These are phyloP conservation scores for Seiridium cupressi DNA, from an alignment of 2,329 filamentous ascomycete species.

Conservation along the genomic window DNA sequence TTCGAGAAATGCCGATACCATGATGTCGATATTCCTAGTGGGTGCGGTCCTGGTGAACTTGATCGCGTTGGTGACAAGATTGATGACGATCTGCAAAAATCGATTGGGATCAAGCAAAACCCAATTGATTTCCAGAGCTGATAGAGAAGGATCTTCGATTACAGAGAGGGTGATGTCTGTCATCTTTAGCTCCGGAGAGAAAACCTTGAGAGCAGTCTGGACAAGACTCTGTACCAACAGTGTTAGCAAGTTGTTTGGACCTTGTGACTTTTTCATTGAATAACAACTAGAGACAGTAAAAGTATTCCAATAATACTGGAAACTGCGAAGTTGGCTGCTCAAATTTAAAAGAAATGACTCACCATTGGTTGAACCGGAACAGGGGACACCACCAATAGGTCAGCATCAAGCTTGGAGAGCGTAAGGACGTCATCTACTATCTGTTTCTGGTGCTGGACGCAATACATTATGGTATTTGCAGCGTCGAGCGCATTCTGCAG, in stretches of 20 bases:
- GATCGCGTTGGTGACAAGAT: conserved; percentile 76
- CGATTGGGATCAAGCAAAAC: conserved; percentile 70
- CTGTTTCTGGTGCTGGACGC: conserved; percentile 76
- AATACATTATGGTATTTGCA: conserved; percentile 74
- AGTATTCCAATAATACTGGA: too few species aligned
- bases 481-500: conserved; percentile 66
- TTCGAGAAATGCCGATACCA: conserved; percentile 41
- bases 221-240: conserved; percentile 44
- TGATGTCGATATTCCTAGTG: conserved; percentile 52
- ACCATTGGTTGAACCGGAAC: conserved; percentile 64
- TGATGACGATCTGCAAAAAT: conserved; percentile 77
- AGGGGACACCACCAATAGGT: conserved; percentile 70
- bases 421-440: conserved; percentile 76
- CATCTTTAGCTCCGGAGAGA: conserved; percentile 70
- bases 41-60: conserved; percentile 72
- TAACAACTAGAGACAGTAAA: too few species aligned
- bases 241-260: neutral
- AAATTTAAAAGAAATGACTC: neutral
- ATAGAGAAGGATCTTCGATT: conserved; percentile 60
- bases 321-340: too few species aligned
- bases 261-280: too few species aligned
- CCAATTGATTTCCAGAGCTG: conserved; percentile 58
- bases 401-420: conserved; percentile 73
- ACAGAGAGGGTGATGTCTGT: conserved; percentile 67
- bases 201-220: conserved; percentile 71